Evolutionary conservation across 208 protist species (phyloP), one percentile per base, ranked within the genome.

Genomic region (Trypanosoma melophagium): DNA sequence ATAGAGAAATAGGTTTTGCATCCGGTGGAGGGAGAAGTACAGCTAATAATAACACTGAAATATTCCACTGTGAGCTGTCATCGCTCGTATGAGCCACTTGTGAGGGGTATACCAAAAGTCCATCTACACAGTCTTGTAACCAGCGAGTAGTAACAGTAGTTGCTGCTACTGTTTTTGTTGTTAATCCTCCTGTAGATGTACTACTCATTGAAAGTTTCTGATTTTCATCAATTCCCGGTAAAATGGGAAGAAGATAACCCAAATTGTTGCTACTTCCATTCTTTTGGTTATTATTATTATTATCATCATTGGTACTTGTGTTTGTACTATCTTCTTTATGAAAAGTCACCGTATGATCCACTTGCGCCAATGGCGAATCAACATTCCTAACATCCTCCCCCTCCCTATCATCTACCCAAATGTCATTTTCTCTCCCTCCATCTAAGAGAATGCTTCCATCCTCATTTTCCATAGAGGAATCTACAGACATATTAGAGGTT

Each of bases 81-180:
- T 66, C 58, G 31, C 47, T 66, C 5, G 55, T 40, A 35, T 69
- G 62, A 22, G 70, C 60, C 35, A 69, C 60, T 10, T 69, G 61
- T 21, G 62, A 35, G 12, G 70, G 70, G n/a, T 76, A 76, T 19
- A 76, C 22, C 13, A 69, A 22, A 19, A 76, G 28, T 41, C 49
- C 70, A 22, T 69, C 70, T 25, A 56, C 47, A 40, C 70, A 76
- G 19, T 76, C 70, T 40, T 59, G 38, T 38, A 76, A 13, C 70
- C 70, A 76, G 2, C 53, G 44, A 0, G 50, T 58, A 24, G 70
- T 76, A 12, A 76, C 70, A 22, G 62, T 69, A 40, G 0, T 59
- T 54, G 42, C 53, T 35, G 16, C 17, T 9, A 13, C 14, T 40
- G 3, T 44, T 17, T 52, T 35, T 5, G 5, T 35, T 35, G 1